Base-by-base conservation (phyloP, 176 grass and related monocot species). In the Lolium multiflorum region DNA sequence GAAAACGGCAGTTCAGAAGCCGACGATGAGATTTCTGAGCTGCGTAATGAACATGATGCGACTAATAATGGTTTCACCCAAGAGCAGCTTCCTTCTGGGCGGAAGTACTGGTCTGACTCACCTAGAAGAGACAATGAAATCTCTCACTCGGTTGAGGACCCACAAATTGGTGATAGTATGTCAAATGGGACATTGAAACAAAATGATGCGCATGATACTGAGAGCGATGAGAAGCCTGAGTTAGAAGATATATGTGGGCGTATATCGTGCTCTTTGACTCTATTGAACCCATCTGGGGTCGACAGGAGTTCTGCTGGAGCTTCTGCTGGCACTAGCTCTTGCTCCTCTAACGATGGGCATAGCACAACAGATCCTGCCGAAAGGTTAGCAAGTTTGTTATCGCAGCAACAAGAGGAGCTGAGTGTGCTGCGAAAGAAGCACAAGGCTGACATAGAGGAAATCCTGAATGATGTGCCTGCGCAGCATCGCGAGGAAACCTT, bases 41-140 rank as follows among this genome's bases (percentile, higher is more conserved):
- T 91, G 9, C 89, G n/a, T 46, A 52, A 85, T 17, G 91, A 95
- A 4, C 17, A 62, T 28, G 87, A 85, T 82, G 6, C 39, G 51
- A 76, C 51, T 11, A 70, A 66, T 20, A 90, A 83, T 10, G 77
- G 71, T 31, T 86, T 87, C 44, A 78, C 81, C 22, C 86, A 92
- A n/a, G 93, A 95, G 84, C 88, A 81, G 4, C 89, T 95, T 80
- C 91, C 91, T 71, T 95, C 88, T 87, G 93, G 90, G 55, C 70
- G 86, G 5, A 91, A 78, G 24, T 95, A 92, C 65, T 92, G 93
- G 91, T 92, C 90, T 0, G 86, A 89, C 48, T 92, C 93, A 43
- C 91, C 93, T 3, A 92, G 81, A 81, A 88, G 76, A 76, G 65
- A 90, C 4, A 74, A 31, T 72, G 88, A 79, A 69, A 72, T 79